Evolutionary conservation across 1,284 basidiomycete species (phyloP).

Genomic region (Prillingera fragicola): DNA sequence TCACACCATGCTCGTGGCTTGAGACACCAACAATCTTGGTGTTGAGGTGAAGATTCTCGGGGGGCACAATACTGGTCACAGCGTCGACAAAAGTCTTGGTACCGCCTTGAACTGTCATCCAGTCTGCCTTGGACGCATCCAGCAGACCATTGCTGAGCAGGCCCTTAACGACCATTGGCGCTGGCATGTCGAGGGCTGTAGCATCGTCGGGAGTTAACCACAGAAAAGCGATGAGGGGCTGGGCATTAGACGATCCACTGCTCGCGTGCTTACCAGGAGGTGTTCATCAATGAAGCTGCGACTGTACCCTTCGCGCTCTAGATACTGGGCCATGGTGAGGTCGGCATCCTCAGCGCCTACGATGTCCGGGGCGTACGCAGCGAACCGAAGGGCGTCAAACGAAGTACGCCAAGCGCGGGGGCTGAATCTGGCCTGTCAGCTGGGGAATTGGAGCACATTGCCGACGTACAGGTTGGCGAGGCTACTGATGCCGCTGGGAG

Average conservation of each 20-base stretch:
- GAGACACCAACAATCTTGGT: slow-evolving; percentile 52
- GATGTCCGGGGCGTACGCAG: slow-evolving; percentile 56
- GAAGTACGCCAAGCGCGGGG: slow-evolving; percentile 67
- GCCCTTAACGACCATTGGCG: slow-evolving; percentile 6
- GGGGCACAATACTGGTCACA: slow-evolving; percentile 57
- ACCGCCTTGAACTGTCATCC: slow-evolving; percentile 70
- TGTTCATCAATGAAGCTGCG: slow-evolving; percentile 68
- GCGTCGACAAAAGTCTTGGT: slow-evolving; percentile 63
- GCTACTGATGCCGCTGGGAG: neutral
- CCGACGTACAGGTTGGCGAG: slow-evolving; percentile 50
- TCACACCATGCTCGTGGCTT: slow-evolving; percentile 29
- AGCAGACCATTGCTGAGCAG: slow-evolving; percentile 2
- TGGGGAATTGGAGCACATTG: neutral
- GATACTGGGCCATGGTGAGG: slow-evolving; percentile 64
- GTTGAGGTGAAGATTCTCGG: slow-evolving; percentile 57
- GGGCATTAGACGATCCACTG: slow-evolving; percentile 2
- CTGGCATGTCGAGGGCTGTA: slow-evolving; percentile 11
- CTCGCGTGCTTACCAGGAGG: slow-evolving; percentile 57
- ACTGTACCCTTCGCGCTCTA: slow-evolving; percentile 64
- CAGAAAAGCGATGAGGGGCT: slow-evolving; percentile 13
- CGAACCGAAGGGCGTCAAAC: slow-evolving; percentile 73
- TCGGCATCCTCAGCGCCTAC: slow-evolving; percentile 38
- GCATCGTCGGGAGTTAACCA: slow-evolving; percentile 11
- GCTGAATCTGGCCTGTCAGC: slow-evolving; percentile 50
- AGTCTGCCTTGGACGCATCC: slow-evolving; percentile 55